phyloP scores from a whole-genome alignment of 2,329 filamentous ascomycete genomes.

The Alternaria angustiovoidea region DNA sequence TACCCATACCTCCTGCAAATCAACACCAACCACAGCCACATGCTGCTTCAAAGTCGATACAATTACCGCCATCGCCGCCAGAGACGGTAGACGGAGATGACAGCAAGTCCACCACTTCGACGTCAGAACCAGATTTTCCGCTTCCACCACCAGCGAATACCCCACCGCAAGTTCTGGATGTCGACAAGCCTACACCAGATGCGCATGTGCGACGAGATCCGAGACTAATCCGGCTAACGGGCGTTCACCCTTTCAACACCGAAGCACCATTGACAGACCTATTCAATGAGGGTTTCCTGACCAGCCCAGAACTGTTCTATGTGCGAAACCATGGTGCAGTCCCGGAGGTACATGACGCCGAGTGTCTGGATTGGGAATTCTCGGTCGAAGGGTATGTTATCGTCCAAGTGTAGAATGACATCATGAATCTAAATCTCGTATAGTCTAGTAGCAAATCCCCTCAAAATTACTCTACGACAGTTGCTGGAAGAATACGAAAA shows the following conservation, averaged over 20 bases:
- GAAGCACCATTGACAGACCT: constrained; percentile 82
- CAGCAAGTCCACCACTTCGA: constrained; percentile 26
- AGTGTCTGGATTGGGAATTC: constrained; percentile 82
- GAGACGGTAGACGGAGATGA: constrained; percentile 48
- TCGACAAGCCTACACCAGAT: constrained; percentile 86
- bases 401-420: not conserved
- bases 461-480: constrained; percentile 75
- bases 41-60: constrained; percentile 23
- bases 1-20: constrained; percentile 24
- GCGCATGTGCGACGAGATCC: constrained; percentile 80
- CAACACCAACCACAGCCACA: constrained; percentile 29
- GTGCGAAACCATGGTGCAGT: constrained; percentile 90
- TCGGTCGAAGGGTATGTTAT: constrained; percentile 72
- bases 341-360: constrained; percentile 74
- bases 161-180: constrained; percentile 70
- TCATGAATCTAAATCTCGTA: constrained; percentile 5
- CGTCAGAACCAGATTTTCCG: constrained; percentile 58
- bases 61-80: constrained; percentile 47
- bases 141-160: constrained; percentile 71
- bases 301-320: constrained; percentile 87
- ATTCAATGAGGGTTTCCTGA: constrained; percentile 84
- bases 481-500: constrained; percentile 79
- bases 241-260: constrained; percentile 89
- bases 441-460: constrained; percentile 77
- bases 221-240: constrained; percentile 84